Percentiles rank a stretch among this genome's conserved stretches.
These are phyloP conservation scores for Abrus pulchellus DNA, from an alignment of 306 rosid genomes.

Conservation along the genomic window DNA sequence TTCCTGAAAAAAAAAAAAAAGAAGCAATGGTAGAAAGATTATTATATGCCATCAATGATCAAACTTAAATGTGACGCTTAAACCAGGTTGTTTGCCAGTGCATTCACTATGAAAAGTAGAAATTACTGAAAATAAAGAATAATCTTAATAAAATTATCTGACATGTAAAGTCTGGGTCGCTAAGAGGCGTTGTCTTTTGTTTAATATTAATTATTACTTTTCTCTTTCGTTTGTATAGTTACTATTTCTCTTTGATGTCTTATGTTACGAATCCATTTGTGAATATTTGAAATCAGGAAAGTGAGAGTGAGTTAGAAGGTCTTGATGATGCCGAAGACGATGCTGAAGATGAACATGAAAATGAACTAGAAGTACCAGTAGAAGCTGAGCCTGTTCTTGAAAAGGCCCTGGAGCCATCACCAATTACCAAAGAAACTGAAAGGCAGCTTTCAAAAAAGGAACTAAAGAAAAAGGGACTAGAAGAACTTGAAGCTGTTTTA, in stretches of 20 bases:
- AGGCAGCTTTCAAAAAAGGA: conserved; percentile 89
- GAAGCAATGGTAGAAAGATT: not conserved
- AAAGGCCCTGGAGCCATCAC: conserved; percentile 55
- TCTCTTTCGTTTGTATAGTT: not conserved
- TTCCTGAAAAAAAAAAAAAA: not conserved
- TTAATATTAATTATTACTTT: too few species aligned
- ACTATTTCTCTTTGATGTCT: not conserved
- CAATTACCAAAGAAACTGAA: conserved; percentile 70
- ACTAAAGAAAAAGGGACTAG: conserved; percentile 82
- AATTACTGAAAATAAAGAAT: not conserved
- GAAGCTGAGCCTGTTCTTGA: conserved; percentile 54
- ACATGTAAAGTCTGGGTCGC: not conserved
- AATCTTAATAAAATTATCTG: conserved; percentile 8
- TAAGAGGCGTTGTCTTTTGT: not conserved
- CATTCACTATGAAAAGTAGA: too few species aligned
- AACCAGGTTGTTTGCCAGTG: too few species aligned
- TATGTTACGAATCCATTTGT: not conserved
- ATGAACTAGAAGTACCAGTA: conserved; percentile 51
- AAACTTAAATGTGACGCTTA: not conserved
- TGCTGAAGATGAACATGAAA: conserved; percentile 65
- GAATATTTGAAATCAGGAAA: conserved; percentile 57
- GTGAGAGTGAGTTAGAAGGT: conserved; percentile 74
- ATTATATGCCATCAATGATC: not conserved
- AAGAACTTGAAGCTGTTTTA: conserved; percentile 84
- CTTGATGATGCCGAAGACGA: conserved; percentile 67